Percentiles rank a stretch among this genome's conserved stretches.
These are phyloP conservation scores for Microbotryum violaceum DNA, from an alignment of 1,284 basidiomycete genomes.

Conservation along the genomic window DNA sequence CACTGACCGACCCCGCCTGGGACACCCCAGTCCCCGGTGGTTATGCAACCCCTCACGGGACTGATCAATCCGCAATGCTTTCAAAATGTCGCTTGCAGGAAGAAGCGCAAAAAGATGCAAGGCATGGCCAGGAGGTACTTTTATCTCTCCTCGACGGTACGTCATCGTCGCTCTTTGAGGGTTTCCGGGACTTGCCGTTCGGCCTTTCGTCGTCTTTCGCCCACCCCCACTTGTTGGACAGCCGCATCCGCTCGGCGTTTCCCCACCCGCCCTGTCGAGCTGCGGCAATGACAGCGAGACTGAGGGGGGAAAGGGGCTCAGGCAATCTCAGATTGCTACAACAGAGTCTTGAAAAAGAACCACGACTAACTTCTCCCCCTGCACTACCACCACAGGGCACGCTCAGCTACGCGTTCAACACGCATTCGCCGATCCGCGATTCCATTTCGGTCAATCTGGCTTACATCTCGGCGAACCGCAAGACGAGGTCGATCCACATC, in stretches of 20 bases:
- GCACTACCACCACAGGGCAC: slow-evolving; percentile 49
- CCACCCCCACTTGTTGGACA: too few relatives aligned
- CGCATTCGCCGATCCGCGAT: slow-evolving; percentile 61
- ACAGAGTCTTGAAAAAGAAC: too few relatives aligned
- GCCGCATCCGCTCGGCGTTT: too few relatives aligned
- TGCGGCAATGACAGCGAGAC: not conserved
- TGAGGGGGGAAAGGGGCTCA: not conserved
- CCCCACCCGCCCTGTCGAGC: too few relatives aligned
- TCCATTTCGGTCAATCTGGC: slow-evolving; percentile 59
- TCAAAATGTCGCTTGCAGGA: slow-evolving; percentile 52
- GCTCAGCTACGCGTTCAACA: slow-evolving; percentile 66
- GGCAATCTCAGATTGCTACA: not conserved
- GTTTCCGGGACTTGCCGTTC: not conserved
- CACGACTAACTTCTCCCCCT: not conserved
- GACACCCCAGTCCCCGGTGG: slow-evolving; percentile 3
- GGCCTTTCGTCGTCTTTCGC: too few relatives aligned
- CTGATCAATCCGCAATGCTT: not conserved
- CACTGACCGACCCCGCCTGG: not conserved
- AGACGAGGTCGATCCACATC: slow-evolving; percentile 63
- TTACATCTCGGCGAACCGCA: slow-evolving; percentile 60
- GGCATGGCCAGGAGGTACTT: slow-evolving; percentile 45
- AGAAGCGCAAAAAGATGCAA: slow-evolving; percentile 76
- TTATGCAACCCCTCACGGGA: not conserved
- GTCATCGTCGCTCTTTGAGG: not conserved
- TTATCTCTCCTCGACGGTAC: slow-evolving; percentile 4